Base-by-base conservation (phyloP, 2,329 filamentous ascomycete species). In the Ophiostoma sp. region DNA sequence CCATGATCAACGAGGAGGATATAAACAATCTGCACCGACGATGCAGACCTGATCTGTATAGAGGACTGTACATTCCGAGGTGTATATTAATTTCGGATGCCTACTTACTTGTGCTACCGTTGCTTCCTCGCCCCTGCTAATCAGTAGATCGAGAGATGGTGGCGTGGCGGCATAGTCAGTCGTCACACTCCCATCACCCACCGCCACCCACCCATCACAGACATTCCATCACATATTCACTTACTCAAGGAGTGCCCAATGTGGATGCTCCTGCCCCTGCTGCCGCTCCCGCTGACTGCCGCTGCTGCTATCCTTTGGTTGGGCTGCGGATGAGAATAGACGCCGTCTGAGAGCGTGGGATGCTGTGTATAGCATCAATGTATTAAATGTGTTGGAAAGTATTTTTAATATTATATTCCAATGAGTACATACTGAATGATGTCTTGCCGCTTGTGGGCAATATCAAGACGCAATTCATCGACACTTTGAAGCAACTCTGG, bases 251-350 rank as follows among this genome's bases (percentile, higher is more conserved):
- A 57, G 13, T 64, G 60, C 60, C 60, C 60, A 64, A 64, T 64
- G 60, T 64, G 60, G 60, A 64, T 36, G 60, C 31, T 64, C 60
- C 60, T 6, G 33, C 60, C 54, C 20, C 60, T 36, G 60, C 33
- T 64, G 20, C 60, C 60, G 60, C 27, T 64, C 33, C 33, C 60
- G 33, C 60, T 35, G 31, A 36, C 33, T 64, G 27, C 60, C 60
- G 60, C 60, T 20, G 15, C 20, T 35, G 60, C 54, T 23, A 5
- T 36, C 15, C 17, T 36, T 8, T 36, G 33, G 31, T 64, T n/a
- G 60, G 60, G 60, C 31, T 64, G 60, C 33, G 31, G 31, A 35
- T 64, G 57, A 31, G 57, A 35, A n/a, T 64, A 33, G 57, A 64
- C 57, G 57, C 57, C 57, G 57, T 35, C 35, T 64, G 13, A 17